Evolutionary conservation across 768 basidiomycete genomes (phyloP), one percentile per base, ranked within the genome.

Genomic region (Hemileccinum rubropunctum): DNA sequence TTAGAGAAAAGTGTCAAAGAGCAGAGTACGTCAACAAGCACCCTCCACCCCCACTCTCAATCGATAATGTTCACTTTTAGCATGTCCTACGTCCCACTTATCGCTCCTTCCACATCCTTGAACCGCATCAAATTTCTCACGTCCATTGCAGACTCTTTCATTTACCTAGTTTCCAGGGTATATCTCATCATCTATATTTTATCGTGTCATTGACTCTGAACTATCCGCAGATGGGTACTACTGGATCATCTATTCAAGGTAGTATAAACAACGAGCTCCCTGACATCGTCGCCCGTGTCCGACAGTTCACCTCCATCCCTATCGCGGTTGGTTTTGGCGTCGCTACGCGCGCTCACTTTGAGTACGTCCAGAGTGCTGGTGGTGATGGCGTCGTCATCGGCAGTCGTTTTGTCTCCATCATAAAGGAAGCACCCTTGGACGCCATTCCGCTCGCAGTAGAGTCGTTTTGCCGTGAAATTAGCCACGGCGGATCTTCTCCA

Each of bases 301-400:
- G 89, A 39, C 73, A 88, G 57, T 81, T 84, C 65, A 80, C 93
- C 38, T 74, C 78, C 12, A 81, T 91, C 9, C 92, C 97, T 4
- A 76, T 99, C 41, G 95, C 93, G 3, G 95, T 98, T 52, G 97
- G 97, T 7, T 99, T 99, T 63, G 97, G 97, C 43, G 92, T 99
- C 7, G 86, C 95, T 20, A 95, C 86, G 13, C 82, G 88, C 23
- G 79, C 81, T 10, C 97, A 98, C 67, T 95, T 95, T 69, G 84
- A 95, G 43, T 74, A 79, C 40, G 91, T 95, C 51, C 83, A 82
- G 35, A 79, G 86, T 51, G 82, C 91, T 32, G 92, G 92, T n/a
- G 94, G 95, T 5, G 93, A 98, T 59, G 97, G 87, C 40, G 92
- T 98, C 30, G 95, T 98, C 45, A 82, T 99, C 47, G 97, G 97